Percentiles rank a stretch among this genome's conserved stretches.
Conservation (phyloP, 208 protist species). For the Trypanosoma theileri region DNA sequence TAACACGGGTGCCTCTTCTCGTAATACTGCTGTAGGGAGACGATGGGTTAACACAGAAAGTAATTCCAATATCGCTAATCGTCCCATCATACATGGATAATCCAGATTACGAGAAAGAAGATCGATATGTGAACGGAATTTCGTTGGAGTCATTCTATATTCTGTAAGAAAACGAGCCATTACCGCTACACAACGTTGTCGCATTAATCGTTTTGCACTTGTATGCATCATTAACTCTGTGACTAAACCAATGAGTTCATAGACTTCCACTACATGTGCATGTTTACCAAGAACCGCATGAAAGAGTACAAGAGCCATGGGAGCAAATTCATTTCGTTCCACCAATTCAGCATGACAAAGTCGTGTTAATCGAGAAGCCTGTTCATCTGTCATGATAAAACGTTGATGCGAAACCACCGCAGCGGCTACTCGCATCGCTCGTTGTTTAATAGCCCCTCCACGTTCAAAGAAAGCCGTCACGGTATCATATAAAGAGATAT, state of each 20-base stretch:
- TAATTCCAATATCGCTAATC: conserved; percentile 81
- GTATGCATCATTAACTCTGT: conserved; percentile 87
- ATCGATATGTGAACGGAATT: conserved; percentile 90
- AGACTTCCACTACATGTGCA: conserved; percentile 82
- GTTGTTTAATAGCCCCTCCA: conserved; percentile 86
- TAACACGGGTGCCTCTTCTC: conserved; percentile 73
- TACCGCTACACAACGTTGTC: conserved; percentile 70
- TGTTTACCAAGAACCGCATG: conserved; percentile 89
- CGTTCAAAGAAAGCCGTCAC: conserved; percentile 80
- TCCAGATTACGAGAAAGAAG: conserved; percentile 83
- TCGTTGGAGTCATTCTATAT: conserved; percentile 85
- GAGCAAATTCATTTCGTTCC: conserved; percentile 77
- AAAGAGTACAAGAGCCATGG: conserved; percentile 81
- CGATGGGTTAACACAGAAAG: conserved; percentile 66
- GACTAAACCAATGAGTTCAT: conserved; percentile 85
- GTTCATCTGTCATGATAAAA: conserved; percentile 58
- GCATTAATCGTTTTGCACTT: conserved; percentile 59
- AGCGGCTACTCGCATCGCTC: conserved; percentile 80
- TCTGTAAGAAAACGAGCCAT: conserved; percentile 89
- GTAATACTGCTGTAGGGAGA: conserved; percentile 76
- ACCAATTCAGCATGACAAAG: conserved; percentile 77
- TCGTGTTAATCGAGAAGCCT: conserved; percentile 61
- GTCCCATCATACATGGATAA: conserved; percentile 75
- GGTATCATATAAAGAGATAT: conserved; percentile 63
- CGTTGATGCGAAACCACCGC: conserved; percentile 73